phyloP scores from a whole-genome alignment of 2,329 filamentous ascomycete genomes.

The Aspergillus tanneri region DNA sequence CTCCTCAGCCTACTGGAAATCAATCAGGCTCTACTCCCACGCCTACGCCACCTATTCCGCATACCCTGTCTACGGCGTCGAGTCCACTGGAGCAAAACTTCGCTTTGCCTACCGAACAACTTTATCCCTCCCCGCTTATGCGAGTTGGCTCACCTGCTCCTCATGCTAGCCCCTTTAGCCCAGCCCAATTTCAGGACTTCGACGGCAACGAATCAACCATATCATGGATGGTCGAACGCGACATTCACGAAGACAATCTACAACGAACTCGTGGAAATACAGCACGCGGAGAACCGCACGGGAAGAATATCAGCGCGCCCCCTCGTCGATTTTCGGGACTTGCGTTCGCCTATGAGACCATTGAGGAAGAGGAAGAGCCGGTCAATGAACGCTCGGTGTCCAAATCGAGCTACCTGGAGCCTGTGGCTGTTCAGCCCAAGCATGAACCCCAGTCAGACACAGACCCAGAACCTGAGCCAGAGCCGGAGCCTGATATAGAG shows the following conservation, averaged over 20 bases:
- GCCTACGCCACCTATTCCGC: constrained; percentile 36
- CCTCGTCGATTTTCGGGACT: constrained; percentile 37
- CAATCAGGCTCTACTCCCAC: constrained; percentile 29
- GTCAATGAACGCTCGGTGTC: constrained; percentile 10
- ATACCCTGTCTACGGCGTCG: constrained; percentile 34
- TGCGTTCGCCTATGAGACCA: constrained; percentile 29
- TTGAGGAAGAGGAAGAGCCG: constrained; percentile 31
- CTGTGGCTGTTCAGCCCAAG: neutral
- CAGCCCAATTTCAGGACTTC: constrained; percentile 23
- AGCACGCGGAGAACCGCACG: constrained; percentile 23
- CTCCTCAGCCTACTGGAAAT: constrained; percentile 15
- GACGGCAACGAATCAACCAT: constrained; percentile 36
- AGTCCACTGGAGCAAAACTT: constrained; percentile 27
- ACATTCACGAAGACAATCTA: constrained; percentile 37
- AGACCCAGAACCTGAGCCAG: constrained; percentile 3
- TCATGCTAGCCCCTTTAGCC: constrained; percentile 17
- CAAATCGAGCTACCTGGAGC: constrained; percentile 5
- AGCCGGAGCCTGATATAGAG: constrained; percentile 4
- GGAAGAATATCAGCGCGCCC: constrained; percentile 37
- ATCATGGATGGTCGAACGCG: constrained; percentile 38
- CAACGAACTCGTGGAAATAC: constrained; percentile 33
- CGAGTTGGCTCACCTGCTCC: constrained; percentile 16
- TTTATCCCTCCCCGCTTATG: constrained; percentile 33
- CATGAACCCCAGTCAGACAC: constrained; percentile 3
- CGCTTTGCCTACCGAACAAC: constrained; percentile 18